Conservation (phyloP, 345 rosid genomes). For the Populus euphratica region DNA sequence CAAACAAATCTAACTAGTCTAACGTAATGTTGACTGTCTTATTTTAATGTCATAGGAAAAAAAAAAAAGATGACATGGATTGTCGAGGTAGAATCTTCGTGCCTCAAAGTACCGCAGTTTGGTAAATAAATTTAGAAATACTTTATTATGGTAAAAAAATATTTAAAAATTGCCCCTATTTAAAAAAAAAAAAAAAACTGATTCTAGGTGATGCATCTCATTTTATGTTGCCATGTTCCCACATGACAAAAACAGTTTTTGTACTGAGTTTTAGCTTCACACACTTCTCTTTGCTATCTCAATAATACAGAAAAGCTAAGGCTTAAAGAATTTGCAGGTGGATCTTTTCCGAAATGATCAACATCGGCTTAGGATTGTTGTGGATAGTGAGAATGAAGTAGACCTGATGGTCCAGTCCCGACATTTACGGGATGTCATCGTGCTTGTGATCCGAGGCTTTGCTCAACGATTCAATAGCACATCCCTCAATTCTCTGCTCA, state of each 20-base stretch:
- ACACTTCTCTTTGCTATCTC: background rate
- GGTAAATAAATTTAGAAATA: background rate
- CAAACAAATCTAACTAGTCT: too few relatives aligned
- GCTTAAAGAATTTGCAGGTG: slow-evolving; percentile 40
- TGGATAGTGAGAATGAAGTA: slow-evolving; percentile 77
- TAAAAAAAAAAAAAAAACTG: too few relatives aligned
- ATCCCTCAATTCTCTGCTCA: slow-evolving; percentile 89
- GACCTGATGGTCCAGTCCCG: slow-evolving; percentile 81
- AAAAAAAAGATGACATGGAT: too few relatives aligned
- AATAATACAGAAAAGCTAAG: background rate
- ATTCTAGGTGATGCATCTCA: background rate
- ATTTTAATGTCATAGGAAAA: too few relatives aligned
- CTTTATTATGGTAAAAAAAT: background rate
- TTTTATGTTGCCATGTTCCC: background rate
- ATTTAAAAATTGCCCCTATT: background rate
- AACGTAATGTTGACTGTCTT: too few relatives aligned
- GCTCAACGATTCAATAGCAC: slow-evolving; percentile 96
- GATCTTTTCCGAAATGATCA: slow-evolving; percentile 81
- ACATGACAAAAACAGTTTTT: background rate
- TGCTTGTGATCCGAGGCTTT: slow-evolving; percentile 80
- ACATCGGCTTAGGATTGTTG: slow-evolving; percentile 75
- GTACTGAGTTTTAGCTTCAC: background rate
- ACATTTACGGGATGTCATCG: slow-evolving; percentile 69
- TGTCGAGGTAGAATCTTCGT: too few relatives aligned
- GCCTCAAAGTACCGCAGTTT: background rate